Conservation (phyloP, 73 alveolate species). For the Uronychia setigera region DNA sequence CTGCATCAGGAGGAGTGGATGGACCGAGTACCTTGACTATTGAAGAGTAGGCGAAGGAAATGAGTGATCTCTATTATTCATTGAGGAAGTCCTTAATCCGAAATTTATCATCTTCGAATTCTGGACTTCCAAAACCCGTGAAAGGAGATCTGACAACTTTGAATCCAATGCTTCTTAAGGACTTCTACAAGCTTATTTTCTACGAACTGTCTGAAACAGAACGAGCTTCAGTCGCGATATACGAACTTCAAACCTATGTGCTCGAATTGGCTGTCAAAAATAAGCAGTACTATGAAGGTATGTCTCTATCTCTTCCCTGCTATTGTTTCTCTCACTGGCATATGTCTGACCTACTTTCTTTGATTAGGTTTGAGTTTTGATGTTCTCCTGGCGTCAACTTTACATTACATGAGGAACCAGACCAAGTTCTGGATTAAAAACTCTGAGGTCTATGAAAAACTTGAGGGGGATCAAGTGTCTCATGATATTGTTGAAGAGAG, state of each 20-base stretch:
- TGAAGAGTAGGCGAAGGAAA: not conserved
- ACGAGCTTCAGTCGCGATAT: conserved; percentile 48
- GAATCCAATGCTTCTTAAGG: conserved; percentile 43
- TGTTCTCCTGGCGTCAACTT: conserved; percentile 14
- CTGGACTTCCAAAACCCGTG: conserved; percentile 23
- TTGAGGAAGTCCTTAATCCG: not conserved
- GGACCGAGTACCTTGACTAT: not conserved
- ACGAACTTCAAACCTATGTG: conserved; percentile 43
- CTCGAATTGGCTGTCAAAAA: conserved; percentile 39
- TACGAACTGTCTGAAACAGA: conserved; percentile 34
- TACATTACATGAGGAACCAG: conserved; percentile 18
- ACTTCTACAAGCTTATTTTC: conserved; percentile 39
- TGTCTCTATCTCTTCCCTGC: conserved; percentile 5
- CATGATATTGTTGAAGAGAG: not conserved
- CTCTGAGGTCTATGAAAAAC: conserved; percentile 30
- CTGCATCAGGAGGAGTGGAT: not conserved
- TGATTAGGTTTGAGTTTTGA: conserved; percentile 49
- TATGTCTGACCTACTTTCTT: too few species aligned
- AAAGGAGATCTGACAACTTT: conserved; percentile 50
- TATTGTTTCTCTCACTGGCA: too few species aligned
- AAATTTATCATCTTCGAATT: not conserved
- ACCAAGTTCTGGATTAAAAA: conserved; percentile 56
- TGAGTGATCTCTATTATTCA: not conserved
- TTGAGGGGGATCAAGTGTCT: not conserved
- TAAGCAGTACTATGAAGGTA: not conserved